These are phyloP conservation scores for Pistacia atlantica DNA, from an alignment of 345 rosid genomes.

Conservation along the genomic window DNA sequence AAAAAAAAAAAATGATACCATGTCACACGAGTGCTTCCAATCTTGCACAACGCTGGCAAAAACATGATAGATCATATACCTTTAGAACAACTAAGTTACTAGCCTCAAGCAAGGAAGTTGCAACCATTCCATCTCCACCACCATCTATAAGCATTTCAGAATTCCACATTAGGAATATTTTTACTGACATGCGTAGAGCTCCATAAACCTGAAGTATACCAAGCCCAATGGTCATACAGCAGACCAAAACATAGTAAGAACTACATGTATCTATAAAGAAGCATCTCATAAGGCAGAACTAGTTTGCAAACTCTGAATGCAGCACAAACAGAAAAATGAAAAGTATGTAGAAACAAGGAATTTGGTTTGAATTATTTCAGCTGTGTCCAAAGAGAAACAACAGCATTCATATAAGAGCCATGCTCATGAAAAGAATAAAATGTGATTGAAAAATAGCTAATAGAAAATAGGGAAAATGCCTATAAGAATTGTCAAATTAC, in stretches of 20 bases:
- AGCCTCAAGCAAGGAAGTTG: slow-evolving; percentile 89
- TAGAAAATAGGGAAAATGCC: background rate
- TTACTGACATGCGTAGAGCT: slow-evolving; percentile 94
- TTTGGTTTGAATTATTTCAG: background rate
- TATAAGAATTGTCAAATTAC: background rate
- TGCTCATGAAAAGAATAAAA: background rate
- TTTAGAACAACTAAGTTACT: slow-evolving; percentile 90
- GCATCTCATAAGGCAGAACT: slow-evolving; percentile 4
- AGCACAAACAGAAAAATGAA: background rate
- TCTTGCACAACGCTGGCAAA: slow-evolving; percentile 21
- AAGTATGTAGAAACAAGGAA: background rate
- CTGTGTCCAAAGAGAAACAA: background rate
- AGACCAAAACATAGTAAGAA: background rate
- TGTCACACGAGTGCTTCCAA: slow-evolving; percentile 21
- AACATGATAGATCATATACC: slow-evolving; percentile 43
- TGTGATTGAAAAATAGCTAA: background rate
- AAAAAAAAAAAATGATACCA: background rate
- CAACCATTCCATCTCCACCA: slow-evolving; percentile 76
- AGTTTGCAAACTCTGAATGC: slow-evolving; percentile 5
- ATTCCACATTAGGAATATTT: slow-evolving; percentile 97
- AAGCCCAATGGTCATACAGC: slow-evolving; percentile 20
- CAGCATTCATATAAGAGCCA: background rate
- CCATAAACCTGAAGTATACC: slow-evolving; percentile 76
- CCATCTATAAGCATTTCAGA: slow-evolving; percentile 89
- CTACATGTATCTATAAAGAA: background rate